These are phyloP conservation scores for Asterochloris erici DNA, from an alignment of 139 green algal species.

Conservation along the genomic window DNA sequence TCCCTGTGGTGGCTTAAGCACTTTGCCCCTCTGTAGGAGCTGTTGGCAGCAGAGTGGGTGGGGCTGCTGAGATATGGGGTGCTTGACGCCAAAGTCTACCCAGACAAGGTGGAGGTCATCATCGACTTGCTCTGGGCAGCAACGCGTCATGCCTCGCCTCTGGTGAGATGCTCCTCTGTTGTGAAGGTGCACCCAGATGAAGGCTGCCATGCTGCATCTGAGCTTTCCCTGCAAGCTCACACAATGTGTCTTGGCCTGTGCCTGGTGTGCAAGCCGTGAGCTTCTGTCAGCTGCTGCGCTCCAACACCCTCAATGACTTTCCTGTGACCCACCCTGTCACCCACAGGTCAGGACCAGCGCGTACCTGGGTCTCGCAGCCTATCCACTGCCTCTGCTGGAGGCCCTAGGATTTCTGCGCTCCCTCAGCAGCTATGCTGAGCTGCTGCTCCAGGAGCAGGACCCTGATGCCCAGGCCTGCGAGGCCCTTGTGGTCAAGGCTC, in stretches of 20 bases:
- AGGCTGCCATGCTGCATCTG: neutral
- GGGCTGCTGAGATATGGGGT: slow-evolving; percentile 1
- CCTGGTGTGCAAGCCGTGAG: neutral
- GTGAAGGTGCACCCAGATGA: neutral
- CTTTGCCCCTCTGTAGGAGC: neutral
- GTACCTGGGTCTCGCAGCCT: slow-evolving; percentile 9
- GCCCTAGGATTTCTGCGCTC: neutral
- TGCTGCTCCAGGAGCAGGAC: neutral
- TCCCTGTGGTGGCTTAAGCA: neutral
- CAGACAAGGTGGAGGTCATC: slow-evolving; percentile 12
- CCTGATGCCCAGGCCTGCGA: neutral
- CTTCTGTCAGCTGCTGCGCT: neutral
- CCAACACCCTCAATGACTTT: neutral
- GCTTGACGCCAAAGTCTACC: slow-evolving; percentile 2
- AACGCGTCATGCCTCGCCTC: neutral
- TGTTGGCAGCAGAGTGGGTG: slow-evolving; percentile 4
- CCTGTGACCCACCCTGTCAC: neutral
- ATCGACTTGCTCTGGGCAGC: slow-evolving; percentile 6
- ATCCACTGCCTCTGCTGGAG: slow-evolving; percentile 5
- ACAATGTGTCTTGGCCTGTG: neutral
- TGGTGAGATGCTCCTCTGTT: neutral
- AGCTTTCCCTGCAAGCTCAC: neutral
- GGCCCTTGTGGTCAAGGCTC: slow-evolving; percentile 11
- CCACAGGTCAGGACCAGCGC: neutral
- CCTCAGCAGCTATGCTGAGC: neutral